Conservation (phyloP, 2,329 filamentous ascomycete species). For the Alternaria incomplexa region DNA sequence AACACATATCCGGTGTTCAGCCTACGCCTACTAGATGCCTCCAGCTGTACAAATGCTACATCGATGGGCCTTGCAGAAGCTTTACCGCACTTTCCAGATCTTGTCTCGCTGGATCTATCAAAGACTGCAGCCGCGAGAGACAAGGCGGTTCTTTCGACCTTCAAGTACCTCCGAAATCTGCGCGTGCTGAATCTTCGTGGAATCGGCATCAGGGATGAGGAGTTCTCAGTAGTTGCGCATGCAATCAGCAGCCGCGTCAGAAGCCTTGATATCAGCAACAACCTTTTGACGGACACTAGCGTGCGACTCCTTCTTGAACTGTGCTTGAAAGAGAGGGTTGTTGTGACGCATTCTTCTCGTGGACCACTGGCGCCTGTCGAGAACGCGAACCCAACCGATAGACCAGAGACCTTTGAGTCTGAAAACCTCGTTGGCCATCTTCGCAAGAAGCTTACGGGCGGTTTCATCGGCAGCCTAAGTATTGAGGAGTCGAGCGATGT, state of each 20-base stretch:
- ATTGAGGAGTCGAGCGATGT: conserved; percentile 61
- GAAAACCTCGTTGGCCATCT: conserved; percentile 61
- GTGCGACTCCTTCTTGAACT: conserved; percentile 59
- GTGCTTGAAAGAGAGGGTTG: conserved; percentile 52
- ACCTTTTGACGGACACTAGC: conserved; percentile 62
- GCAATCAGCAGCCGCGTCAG: conserved; percentile 60
- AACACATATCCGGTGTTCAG: conserved; percentile 50
- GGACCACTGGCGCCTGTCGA: conserved; percentile 29
- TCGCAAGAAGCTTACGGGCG: conserved; percentile 44
- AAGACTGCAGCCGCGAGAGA: conserved; percentile 58
- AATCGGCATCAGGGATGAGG: conserved; percentile 60
- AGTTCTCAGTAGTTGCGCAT: conserved; percentile 59
- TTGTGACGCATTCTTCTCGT: conserved; percentile 14
- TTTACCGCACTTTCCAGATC: conserved; percentile 58
- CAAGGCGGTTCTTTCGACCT: conserved; percentile 54
- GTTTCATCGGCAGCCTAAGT: conserved; percentile 59
- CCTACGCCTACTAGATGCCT: conserved; percentile 63
- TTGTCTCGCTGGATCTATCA: conserved; percentile 66
- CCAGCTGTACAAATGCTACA: conserved; percentile 64
- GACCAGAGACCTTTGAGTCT: conserved; percentile 41
- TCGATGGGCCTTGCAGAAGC: conserved; percentile 60
- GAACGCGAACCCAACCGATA: conserved; percentile 42
- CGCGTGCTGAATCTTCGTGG: conserved; percentile 64
- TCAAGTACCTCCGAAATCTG: conserved; percentile 57
- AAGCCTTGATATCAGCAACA: conserved; percentile 64